Evolutionary conservation across 805 yeast species (phyloP), one percentile per base, ranked within the genome.

Genomic region (Teunomyces stri): DNA sequence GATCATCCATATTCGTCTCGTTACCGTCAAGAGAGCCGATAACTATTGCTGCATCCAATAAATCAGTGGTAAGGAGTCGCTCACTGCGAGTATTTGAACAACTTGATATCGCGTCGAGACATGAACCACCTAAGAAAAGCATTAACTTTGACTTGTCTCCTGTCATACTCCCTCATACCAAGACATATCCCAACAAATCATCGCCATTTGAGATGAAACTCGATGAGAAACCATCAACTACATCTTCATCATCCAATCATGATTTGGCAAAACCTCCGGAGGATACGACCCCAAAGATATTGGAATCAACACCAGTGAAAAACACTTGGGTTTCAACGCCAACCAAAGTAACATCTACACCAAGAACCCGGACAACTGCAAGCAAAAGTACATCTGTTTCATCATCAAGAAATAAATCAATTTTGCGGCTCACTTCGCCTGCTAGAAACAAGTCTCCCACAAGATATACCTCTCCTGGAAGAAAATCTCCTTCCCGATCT

Each of bases 1-100:
- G 70, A 33, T 57, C 66, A 9, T 66, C 75, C 1, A 59, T 64
- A 4, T 71, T 65, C 47, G 71, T 68, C 1, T 56, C 73, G 0
- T 50, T 71, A 15, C 76, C 76, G 1, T 56, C 70, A 6, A 53
- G 72, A 38, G 74, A 69, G 35, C 76, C 76, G 4, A 59, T 70
- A 15, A 55, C 63, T 13, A 59, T 50, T 21, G 46, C 43, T 15
- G 7, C 44, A 13, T 39, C 49, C 13, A 27, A 45, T 10, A 47
- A 48, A 30, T 28, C 52, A 3, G 36, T 41, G 11, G 37, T 46
- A 4, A 35, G 37, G 22, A 52, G 49, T 27, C 28, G 55, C n/a
- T 50, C 59, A 9, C 59, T 57, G 60, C 46, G 59, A 34, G 52
- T 54, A 13, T 55, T 51, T 40, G 55, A 55, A 21, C 48, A 47